Percentiles rank a stretch among this genome's conserved stretches.
Conservation (phyloP, 805 yeast species). For the Metschnikowia rubicola region DNA sequence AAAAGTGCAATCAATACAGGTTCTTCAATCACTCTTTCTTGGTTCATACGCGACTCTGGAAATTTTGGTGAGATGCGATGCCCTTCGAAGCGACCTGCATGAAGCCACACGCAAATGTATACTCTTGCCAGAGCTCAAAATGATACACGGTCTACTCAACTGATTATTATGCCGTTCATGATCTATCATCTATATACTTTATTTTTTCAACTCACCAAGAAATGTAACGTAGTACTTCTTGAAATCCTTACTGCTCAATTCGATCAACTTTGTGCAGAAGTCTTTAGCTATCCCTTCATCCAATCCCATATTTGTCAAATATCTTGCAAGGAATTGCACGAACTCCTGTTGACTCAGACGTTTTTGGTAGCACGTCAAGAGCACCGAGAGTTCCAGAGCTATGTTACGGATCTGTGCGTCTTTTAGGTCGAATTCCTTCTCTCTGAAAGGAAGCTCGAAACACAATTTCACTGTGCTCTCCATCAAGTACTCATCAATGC, state of each 20-base stretch:
- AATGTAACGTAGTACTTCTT: slow-evolving; percentile 61
- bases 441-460: slow-evolving; percentile 78
- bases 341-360: slow-evolving; percentile 39
- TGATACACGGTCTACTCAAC: no score
- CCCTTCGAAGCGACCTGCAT: slow-evolving; percentile 7
- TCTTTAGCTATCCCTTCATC: slow-evolving; percentile 59
- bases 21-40: not conserved
- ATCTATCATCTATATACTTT: slow-evolving; percentile 3
- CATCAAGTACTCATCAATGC: slow-evolving; percentile 67
- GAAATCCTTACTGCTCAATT: slow-evolving; percentile 58
- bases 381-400: slow-evolving; percentile 68
- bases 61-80: slow-evolving; percentile 15
- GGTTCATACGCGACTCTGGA: not conserved
- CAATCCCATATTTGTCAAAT: slow-evolving; percentile 54
- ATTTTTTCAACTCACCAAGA: slow-evolving; percentile 33
- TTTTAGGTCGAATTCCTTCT: slow-evolving; percentile 57
- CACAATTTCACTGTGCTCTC: slow-evolving; percentile 62
- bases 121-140: not conserved
- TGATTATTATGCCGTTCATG: not conserved
- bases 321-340: slow-evolving; percentile 46
- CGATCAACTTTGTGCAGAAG: slow-evolving; percentile 56
- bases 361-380: slow-evolving; percentile 54
- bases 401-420: slow-evolving; percentile 79
- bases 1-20: not conserved
- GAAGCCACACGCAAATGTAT: not conserved